Evolutionary conservation across 176 grass and related monocot genomes (phyloP).

Genomic region (Oryza coarctata): DNA sequence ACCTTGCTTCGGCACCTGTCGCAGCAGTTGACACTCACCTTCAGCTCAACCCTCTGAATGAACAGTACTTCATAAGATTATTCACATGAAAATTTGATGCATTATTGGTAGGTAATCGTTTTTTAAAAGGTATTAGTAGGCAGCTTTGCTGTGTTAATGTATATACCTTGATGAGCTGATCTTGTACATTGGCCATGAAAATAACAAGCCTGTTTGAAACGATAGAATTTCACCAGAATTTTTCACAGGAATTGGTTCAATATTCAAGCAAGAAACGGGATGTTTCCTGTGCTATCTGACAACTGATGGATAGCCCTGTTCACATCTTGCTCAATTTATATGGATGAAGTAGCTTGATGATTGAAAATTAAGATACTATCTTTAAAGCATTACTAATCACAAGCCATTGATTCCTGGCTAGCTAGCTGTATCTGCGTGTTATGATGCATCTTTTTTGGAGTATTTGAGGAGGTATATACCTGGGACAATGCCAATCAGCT

Average conservation of each 20-base stretch:
- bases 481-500: neutral
- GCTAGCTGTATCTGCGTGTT: neutral
- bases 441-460: neutral
- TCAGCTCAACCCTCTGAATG: slow-evolving; percentile 55
- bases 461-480: neutral
- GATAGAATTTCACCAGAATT: neutral
- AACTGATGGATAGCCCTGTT: neutral
- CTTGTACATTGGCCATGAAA: neutral
- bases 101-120: neutral
- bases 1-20: slow-evolving; percentile 65
- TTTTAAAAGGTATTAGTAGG: neutral
- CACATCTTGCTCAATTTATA: neutral
- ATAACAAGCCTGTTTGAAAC: neutral
- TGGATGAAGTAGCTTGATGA: neutral
- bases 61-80: neutral
- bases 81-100: neutral
- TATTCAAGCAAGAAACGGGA: neutral
- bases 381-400: neutral
- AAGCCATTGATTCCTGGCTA: neutral
- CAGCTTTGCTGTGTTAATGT: neutral
- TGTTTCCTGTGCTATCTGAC: neutral
- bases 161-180: neutral
- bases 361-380: neutral
- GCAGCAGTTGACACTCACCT: slow-evolving; percentile 58
- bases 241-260: neutral